A percentile compares a stretch with the other conserved stretches of the same genome.
phyloP scores from a whole-genome alignment of 768 basidiomycete species.

The Amanita phalloides region DNA sequence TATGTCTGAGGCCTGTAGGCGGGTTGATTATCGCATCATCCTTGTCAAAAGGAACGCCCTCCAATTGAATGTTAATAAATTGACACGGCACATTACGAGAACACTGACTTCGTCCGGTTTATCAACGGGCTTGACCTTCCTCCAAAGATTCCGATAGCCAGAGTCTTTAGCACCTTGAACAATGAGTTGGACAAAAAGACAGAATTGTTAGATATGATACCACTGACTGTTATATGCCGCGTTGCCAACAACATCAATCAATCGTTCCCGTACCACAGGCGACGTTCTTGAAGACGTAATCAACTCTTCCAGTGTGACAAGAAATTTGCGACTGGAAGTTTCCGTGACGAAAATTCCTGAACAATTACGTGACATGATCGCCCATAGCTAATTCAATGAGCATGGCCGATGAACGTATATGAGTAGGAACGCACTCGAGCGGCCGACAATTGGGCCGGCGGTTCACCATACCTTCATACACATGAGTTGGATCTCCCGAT shows the following conservation, averaged over 20 bases:
- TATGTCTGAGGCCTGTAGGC: constrained; percentile 30
- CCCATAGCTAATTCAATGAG: constrained; percentile 56
- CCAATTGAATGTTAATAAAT: neutral
- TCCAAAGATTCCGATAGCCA: constrained; percentile 68
- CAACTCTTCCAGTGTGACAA: constrained; percentile 70
- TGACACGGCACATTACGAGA: neutral
- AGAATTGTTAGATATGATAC: constrained; percentile 18
- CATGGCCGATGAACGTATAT: constrained; percentile 3
- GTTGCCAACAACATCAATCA: constrained; percentile 75
- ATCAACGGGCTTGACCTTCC: constrained; percentile 64
- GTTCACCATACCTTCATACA: constrained; percentile 54
- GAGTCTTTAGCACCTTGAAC: constrained; percentile 20
- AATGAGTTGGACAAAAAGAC: neutral
- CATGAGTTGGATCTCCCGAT: constrained; percentile 2
- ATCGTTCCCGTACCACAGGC: constrained; percentile 71
- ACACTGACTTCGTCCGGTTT: constrained; percentile 66
- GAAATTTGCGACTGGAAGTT: constrained; percentile 64
- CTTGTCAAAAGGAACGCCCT: constrained; percentile 71
- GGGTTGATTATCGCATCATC: constrained; percentile 78
- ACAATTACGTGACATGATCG: constrained; percentile 81
- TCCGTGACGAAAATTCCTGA: constrained; percentile 62
- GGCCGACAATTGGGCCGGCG: constrained; percentile 64
- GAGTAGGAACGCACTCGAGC: constrained; percentile 44
- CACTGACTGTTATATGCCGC: constrained; percentile 59
- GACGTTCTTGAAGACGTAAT: constrained; percentile 50